Evolutionary conservation across 2,329 filamentous ascomycete genomes (phyloP).

Genomic region (Colletotrichum truncatum): DNA sequence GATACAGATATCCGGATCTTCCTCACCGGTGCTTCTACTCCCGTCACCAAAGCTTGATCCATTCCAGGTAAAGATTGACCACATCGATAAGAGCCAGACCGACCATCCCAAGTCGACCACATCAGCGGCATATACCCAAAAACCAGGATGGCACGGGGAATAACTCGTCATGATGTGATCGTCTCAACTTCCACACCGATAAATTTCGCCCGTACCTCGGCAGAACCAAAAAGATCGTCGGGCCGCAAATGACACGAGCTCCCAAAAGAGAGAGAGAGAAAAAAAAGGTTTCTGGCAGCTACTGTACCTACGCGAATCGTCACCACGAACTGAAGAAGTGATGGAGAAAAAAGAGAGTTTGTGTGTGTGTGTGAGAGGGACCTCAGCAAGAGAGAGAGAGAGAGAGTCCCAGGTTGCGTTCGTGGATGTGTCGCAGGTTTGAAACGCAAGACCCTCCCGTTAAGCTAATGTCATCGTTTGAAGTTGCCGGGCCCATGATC

Average conservation of each 20-base stretch:
- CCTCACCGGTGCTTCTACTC: neutral
- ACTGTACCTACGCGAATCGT: no score
- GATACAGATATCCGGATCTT: neutral
- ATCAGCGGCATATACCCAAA: neutral
- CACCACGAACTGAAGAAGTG: neutral
- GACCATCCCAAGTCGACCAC: neutral
- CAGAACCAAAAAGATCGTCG: neutral
- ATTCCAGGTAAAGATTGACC: neutral
- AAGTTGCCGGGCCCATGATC: slow-evolving; percentile 12
- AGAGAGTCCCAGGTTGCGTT: no score
- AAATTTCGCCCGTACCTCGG: neutral
- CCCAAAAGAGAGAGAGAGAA: no score
- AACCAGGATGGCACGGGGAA: neutral
- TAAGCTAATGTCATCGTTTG: slow-evolving; percentile 22
- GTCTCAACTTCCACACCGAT: slow-evolving; percentile 7
- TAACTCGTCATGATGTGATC: slow-evolving; percentile 16
- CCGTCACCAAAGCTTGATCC: neutral
- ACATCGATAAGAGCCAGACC: neutral
- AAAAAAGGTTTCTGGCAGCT: neutral
- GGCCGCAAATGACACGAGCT: neutral
- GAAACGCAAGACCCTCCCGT: slow-evolving; percentile 27
- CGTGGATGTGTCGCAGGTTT: slow-evolving; percentile 19
- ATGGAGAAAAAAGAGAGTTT: neutral
- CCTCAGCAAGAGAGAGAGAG: no score
- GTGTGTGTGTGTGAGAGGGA: neutral